Evolutionary conservation across 805 yeast genomes (phyloP).

Genomic region (Hanseniaspora pseudoguilliermondii): DNA sequence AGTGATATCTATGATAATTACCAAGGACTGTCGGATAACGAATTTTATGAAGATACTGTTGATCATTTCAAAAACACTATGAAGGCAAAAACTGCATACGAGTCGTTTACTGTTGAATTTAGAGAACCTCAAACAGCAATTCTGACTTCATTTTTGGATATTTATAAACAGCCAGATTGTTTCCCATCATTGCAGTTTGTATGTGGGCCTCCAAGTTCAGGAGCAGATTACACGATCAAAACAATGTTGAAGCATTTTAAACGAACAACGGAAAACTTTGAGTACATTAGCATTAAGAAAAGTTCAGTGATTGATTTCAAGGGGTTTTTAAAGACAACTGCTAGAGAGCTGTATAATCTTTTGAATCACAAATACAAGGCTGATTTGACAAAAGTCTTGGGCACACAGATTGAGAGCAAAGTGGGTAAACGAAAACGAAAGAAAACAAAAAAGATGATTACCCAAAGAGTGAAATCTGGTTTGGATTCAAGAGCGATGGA

Average conservation of each 20-base stretch:
- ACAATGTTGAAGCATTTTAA: neutral
- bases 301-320: slow-evolving; percentile 6
- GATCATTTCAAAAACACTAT: neutral
- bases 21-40: neutral
- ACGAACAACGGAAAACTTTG: neutral
- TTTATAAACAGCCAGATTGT: neutral
- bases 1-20: neutral
- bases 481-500: slow-evolving; percentile 12
- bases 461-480: slow-evolving; percentile 1
- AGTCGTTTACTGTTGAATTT: neutral
- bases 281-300: slow-evolving; percentile 1
- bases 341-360: neutral
- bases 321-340: slow-evolving; percentile 3
- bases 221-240: slow-evolving; percentile 2
- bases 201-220: slow-evolving; percentile 2
- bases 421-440: neutral
- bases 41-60: neutral
- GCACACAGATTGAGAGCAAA: neutral
- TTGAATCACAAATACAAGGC: neutral
- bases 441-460: neutral
- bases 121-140: neutral
- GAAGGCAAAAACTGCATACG: neutral
- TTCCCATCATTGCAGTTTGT: slow-evolving; percentile 3
- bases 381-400: neutral
- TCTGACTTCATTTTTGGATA: slow-evolving; percentile 2